phyloP scores from a whole-genome alignment of 2,329 filamentous ascomycete species.

The Talaromyces sp. region DNA sequence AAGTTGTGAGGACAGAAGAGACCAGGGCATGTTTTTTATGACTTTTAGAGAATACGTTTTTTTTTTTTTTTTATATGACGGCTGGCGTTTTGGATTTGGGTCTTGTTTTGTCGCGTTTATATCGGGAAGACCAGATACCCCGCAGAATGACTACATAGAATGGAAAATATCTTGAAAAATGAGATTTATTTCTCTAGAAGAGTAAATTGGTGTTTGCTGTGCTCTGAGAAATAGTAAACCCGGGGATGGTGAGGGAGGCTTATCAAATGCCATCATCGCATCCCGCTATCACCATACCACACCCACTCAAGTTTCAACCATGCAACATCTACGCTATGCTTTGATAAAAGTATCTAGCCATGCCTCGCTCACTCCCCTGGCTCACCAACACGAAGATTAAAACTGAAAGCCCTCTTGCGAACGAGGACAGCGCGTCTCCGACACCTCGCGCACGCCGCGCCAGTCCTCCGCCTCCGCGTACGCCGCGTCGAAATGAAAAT shows the following conservation, averaged over 20 bases:
- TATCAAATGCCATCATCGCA: neutral
- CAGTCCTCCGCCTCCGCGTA: neutral
- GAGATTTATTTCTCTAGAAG: neutral
- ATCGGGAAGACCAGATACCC: conserved; percentile 2
- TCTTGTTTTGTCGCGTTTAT: neutral
- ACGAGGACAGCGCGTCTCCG: conserved; percentile 16
- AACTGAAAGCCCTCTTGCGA: neutral
- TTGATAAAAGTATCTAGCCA: conserved; percentile 13
- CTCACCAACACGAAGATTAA: conserved; percentile 22
- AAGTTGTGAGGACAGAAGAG: neutral
- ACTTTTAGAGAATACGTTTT: neutral
- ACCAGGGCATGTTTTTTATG: neutral
- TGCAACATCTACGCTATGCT: neutral
- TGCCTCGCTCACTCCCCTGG: conserved; percentile 45
- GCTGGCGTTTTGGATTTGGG: neutral
- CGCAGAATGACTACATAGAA: neutral
- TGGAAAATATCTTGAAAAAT: neutral
- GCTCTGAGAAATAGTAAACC: neutral
- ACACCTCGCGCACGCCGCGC: conserved; percentile 14
- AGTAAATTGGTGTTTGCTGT: no score
- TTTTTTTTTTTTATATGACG: neutral
- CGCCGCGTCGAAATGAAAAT: neutral
- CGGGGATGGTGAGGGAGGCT: neutral
- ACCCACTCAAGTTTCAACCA: neutral
- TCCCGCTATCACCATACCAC: neutral